A percentile compares a stretch with the other conserved stretches of the same genome.
These are phyloP conservation scores for Trichoderma sp. DNA, from an alignment of 2,329 filamentous ascomycete genomes.

Conservation along the genomic window DNA sequence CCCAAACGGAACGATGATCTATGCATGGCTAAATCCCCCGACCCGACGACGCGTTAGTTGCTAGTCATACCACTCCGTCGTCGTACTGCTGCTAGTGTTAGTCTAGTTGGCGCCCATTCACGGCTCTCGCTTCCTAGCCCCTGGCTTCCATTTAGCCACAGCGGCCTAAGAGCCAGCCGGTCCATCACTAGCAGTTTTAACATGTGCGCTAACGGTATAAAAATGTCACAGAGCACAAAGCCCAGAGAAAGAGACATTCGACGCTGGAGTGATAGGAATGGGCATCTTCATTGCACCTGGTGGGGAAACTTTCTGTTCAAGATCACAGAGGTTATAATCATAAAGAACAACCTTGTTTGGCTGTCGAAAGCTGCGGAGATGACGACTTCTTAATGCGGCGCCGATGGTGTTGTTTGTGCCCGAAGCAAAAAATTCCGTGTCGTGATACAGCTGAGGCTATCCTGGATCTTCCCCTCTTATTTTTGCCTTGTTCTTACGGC, in stretches of 20 bases:
- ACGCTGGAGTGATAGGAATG: background rate
- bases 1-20: conserved; percentile 19
- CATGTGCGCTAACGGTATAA: background rate
- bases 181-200: background rate
- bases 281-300: background rate
- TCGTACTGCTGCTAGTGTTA: background rate
- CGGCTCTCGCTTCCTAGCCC: conserved; percentile 18
- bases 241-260: background rate
- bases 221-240: background rate
- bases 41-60: conserved; percentile 17
- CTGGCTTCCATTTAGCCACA: conserved; percentile 4
- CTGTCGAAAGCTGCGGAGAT: background rate
- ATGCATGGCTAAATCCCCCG: conserved; percentile 27
- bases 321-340: background rate
- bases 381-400: background rate
- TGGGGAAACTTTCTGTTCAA: background rate
- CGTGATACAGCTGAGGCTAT: background rate
- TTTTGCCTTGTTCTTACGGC: background rate
- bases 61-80: background rate
- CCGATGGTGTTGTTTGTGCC: background rate
- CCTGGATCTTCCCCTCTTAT: background rate
- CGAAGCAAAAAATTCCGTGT: background rate
- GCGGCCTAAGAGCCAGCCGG: background rate
- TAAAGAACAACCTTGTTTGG: background rate
- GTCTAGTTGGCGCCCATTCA: conserved; percentile 8